Base-by-base conservation (phyloP, 2,329 filamentous ascomycete species). In the Trichoderma pleuroti region DNA sequence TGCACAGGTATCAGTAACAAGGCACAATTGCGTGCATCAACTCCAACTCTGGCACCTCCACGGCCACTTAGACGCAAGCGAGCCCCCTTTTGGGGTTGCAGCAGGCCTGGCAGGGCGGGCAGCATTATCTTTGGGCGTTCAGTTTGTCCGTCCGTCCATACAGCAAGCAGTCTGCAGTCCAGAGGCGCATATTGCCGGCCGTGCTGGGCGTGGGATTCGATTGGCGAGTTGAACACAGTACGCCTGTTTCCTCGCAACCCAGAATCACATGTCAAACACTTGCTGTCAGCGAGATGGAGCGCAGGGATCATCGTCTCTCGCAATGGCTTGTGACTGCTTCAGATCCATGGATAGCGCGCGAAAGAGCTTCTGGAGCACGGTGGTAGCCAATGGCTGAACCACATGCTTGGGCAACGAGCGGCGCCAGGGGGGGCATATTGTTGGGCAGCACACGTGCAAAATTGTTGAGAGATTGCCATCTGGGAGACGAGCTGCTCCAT, bases 381-480 rank as follows among this genome's bases (percentile, higher is more conserved):
- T 75, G 76, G 78, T 76, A 78, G 73, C 82, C 82, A 83, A 83
- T 83, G 76, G 75, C 79, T 82, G 77, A 76, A 76, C 78, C 82
- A 83, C 82, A 83, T 83, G 81, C 71, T 73, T 70, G 66, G 73
- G 65, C 66, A 72, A 74, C 70, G 73, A 77, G 74, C 72, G 64
- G 73, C 73, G 73, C 73, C 73, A 76, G 78, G 74, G 26, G 26
- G 64, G 59, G 72, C 61, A 56, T 39, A 70, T 71, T 67, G 62
- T 71, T 70, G 68, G 68, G 68, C 68, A 30, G 21, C 42, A 65
- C 62, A 70, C 54, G 68, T 66, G 68, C 68, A 66, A 32, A 70
- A 70, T 70, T 70, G 68, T 70, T 70, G 68, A 70, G 68, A 59
- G 24, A 61, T 46, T 26, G 60, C 59, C 36, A 28, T 62, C 34